Evolutionary conservation across 75 land plant species (phyloP), one percentile per base, ranked within the genome.

Genomic region (Ceratopteris richardii): DNA sequence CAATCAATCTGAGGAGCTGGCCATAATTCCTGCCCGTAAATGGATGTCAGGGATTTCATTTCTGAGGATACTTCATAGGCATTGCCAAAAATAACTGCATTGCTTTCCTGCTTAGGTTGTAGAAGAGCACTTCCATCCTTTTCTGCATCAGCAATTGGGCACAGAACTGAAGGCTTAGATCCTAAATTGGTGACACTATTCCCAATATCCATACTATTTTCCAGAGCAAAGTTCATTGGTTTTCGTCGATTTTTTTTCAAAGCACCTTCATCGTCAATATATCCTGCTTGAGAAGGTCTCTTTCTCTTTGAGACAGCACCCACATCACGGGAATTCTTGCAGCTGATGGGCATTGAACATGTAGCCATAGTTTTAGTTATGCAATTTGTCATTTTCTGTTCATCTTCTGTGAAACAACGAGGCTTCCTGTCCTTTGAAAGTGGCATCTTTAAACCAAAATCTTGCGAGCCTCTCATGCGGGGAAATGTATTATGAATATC

Each of bases 401-500:
- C 29, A 52, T 52, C 54, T 22, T 52, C 54, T 52, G 29, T 11
- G 14, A 52, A 52, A 14, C 51, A 22, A 53, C 51, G 29, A 36
- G 66, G 31, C 44, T 63, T 67, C 46, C 59, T 78, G 2, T 40
- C 42, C 61, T 48, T 65, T 29, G 70, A 29, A 7, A 61, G 47
- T 18, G 72, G 72, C 43, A 24, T 73, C 41, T 42, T 59, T 40
- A 78, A 57, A 1, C 80, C 80, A 65, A 78, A 78, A 48, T 78
- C 80, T 50, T 78, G 80, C 58, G 73, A 52, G 0, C 77, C 77
- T 46, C 80, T 63, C 77, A 73, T 78, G 17, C 80, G 66, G 63
- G 72, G 77, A n/a, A 65, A 19, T 11, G 42, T 50, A 54, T 78
- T 77, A 59, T 57, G 31, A 1, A 27, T 60, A 30, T 68, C 77